A percentile compares a stretch with the other conserved stretches of the same genome.
phyloP scores from a whole-genome alignment of 768 basidiomycete species.

The Kwoniella pini region DNA sequence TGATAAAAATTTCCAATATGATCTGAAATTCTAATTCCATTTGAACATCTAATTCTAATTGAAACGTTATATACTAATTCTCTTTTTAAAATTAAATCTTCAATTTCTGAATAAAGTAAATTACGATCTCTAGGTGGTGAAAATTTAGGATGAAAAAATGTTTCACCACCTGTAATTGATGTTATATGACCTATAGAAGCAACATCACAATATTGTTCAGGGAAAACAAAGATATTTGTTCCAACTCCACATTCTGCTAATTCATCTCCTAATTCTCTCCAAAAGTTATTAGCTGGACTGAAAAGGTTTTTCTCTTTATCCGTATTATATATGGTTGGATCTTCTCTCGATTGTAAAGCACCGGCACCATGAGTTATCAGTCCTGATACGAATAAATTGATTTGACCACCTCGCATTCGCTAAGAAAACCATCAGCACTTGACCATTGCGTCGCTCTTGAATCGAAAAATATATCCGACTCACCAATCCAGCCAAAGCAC shows the following conservation, averaged over 20 bases:
- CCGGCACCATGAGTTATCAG: conserved; percentile 73
- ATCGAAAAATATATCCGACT: conserved; percentile 41
- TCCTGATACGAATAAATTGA: conserved; percentile 69
- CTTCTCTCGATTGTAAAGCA: conserved; percentile 64
- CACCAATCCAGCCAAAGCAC: conserved; percentile 71
- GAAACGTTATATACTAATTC: conserved; percentile 77
- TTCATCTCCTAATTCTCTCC: conserved; percentile 82
- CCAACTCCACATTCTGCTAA: conserved; percentile 87
- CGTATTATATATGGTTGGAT: conserved; percentile 72
- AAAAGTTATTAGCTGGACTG: conserved; percentile 70
- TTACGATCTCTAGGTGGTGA: conserved; percentile 66
- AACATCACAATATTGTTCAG: conserved; percentile 75
- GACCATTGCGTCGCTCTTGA: no score
- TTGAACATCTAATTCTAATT: conserved; percentile 79
- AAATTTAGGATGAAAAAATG: conserved; percentile 92
- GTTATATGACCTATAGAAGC: conserved; percentile 78
- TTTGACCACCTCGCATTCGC: conserved; percentile 66
- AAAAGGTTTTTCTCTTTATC: conserved; percentile 85
- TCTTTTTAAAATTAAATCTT: conserved; percentile 63
- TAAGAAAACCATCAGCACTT: no score
- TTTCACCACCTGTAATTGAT: conserved; percentile 79
- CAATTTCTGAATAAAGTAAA: conserved; percentile 72
- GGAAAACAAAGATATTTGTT: conserved; percentile 83
- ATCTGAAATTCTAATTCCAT: conserved; percentile 59
- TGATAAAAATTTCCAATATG: conserved; percentile 56